Percentiles rank a stretch among this genome's conserved stretches.
phyloP scores from a whole-genome alignment of 805 yeast genomes.

The Kazachstania bromeliacearum region DNA sequence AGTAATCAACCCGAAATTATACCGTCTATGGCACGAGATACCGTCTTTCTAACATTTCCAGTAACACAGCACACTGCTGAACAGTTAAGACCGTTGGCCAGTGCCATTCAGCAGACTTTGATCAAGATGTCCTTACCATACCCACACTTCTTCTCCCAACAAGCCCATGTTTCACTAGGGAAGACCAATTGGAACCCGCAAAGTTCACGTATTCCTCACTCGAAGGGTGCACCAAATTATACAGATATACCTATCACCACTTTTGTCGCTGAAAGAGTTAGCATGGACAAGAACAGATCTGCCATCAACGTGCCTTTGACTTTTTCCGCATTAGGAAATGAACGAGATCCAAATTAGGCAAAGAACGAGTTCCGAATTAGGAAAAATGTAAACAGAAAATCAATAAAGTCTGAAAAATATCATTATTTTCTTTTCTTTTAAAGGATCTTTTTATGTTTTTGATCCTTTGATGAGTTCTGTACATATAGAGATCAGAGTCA shows the following conservation, averaged over 20 bases:
- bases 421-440: no score
- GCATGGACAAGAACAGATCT: conserved; percentile 1
- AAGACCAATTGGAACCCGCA: conserved; percentile 1
- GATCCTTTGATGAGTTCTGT: no score
- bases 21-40: background rate
- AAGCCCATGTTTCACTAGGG: conserved; percentile 4
- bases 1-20: background rate
- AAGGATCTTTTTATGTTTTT: no score
- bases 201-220: background rate
- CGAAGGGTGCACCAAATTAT: background rate
- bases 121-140: no score
- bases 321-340: no score
- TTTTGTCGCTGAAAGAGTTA: conserved; percentile 1
- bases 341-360: no score
- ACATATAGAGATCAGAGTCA: no score
- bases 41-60: background rate
- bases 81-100: no score
- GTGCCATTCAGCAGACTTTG: no score
- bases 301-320: background rate
- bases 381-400: conserved; percentile 2
- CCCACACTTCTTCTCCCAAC: background rate
- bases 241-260: background rate
- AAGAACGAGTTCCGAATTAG: conserved; percentile 1
- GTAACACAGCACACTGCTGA: background rate
- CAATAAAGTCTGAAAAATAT: background rate